Evolutionary conservation across 495 filamentous ascomycete genomes (phyloP), one percentile per base, ranked within the genome.

Genomic region (Platismatia glauca): DNA sequence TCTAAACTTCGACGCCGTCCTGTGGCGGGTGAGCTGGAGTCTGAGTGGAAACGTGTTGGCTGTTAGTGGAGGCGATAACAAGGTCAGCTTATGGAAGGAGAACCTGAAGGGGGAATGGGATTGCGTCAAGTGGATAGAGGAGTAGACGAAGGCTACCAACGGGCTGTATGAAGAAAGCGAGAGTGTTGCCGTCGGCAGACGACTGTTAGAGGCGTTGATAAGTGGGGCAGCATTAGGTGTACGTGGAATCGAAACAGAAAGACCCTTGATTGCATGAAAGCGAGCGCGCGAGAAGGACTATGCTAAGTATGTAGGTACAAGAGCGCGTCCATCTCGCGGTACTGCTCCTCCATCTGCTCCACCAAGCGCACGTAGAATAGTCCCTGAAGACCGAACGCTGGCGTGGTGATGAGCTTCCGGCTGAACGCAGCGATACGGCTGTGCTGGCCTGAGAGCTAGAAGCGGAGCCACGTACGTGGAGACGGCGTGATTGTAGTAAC

Each of bases 1-100:
- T 31, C 80, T 97, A 63, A 82, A 86, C 63, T 95, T 99, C 65
- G 93, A 96, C 13, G 84, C 84, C 15, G 89, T 91, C 57, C 78
- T 96, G 65, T 99, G 95, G 95, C 84, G 93, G 43, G 94, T 96
- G 18, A 96, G 90, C 79, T 99, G 95, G 95, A 95, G 90, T 69
- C 80, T 97, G 67, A 96, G 90, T 76, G 95, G 95, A 27, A 99
- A 99, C 76, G 94, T 97, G 43, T 79, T 99, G 67, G 95, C 95
- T 18, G 91, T 95, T 60, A 89, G 85, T 68, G 88, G 89, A 8
- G 90, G 86, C n/a, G 93, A 99, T 78, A 99, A 99, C 77, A 91
- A 93, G 77, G 92, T 97, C 38, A 93, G 85, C 60, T 70, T 82
- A 67, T 82, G 79, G 79, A 82, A 82, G 72, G 80, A 82, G 69